Percentiles rank a stretch among this genome's conserved stretches.
Conservation (phyloP, 2,329 filamentous ascomycete genomes). For the Monosporascus sp. region DNA sequence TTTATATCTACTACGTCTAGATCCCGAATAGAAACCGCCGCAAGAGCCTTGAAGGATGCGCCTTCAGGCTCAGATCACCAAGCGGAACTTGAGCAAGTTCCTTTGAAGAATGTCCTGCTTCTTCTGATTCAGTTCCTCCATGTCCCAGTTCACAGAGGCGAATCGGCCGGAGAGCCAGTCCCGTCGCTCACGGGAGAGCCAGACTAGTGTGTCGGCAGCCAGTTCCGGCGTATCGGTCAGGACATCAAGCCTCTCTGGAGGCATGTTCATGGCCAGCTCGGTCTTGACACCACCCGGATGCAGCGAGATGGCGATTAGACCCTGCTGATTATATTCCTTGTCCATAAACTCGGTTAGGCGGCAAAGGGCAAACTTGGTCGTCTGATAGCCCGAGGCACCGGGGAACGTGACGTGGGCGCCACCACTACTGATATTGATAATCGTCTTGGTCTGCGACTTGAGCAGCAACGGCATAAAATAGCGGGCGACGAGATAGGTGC, state of each 20-base stretch:
- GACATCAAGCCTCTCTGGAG: conserved; percentile 16
- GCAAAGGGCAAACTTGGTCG: conserved; percentile 37
- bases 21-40: too few relatives aligned
- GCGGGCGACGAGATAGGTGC: conserved; percentile 18
- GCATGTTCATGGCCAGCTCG: conserved; percentile 32
- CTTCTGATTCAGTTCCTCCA: conserved; percentile 25
- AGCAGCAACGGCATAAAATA: conserved; percentile 23
- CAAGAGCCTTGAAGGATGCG: too few relatives aligned
- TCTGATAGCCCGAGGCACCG: conserved; percentile 39
- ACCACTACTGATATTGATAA: conserved; percentile 35
- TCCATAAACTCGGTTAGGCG: conserved; percentile 39
- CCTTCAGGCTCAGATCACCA: conserved; percentile 1
- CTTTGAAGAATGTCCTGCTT: conserved; percentile 23
- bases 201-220: conserved; percentile 18
- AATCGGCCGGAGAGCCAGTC: conserved; percentile 24
- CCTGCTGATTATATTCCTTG: conserved; percentile 36
- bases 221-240: conserved; percentile 24
- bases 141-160: conserved; percentile 23
- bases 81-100: conserved; percentile 24
- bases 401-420: conserved; percentile 28
- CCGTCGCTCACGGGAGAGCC: conserved; percentile 15
- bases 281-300: conserved; percentile 43
- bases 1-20: too few relatives aligned
- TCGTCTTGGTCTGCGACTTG: conserved; percentile 28
- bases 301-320: conserved; percentile 34